phyloP scores from a whole-genome alignment of 108 stramenopile genomes.

The Discostella pseudostelligera region DNA sequence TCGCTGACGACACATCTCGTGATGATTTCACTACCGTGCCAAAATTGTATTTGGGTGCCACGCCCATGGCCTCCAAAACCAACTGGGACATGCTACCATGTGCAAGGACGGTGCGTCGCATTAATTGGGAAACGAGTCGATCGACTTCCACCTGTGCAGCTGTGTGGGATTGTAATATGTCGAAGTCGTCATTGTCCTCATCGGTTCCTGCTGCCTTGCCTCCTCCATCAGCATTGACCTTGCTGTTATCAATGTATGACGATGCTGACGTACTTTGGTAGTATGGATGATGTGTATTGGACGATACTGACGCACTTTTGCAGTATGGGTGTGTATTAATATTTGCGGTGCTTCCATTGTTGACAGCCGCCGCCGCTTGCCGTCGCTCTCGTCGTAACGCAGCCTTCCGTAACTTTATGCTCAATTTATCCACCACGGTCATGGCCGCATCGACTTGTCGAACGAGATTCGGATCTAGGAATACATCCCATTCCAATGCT shows the following conservation, averaged over 20 bases:
- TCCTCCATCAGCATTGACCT: background rate
- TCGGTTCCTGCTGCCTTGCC: background rate
- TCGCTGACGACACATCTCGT: conserved; percentile 1
- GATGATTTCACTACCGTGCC: conserved; percentile 36
- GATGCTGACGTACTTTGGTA: background rate
- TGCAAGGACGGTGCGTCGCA: conserved; percentile 49
- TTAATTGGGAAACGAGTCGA: conserved; percentile 36
- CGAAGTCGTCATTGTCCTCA: conserved; percentile 24
- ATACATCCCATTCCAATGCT: conserved; percentile 54
- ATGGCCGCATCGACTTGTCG: conserved; percentile 37
- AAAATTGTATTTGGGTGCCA: conserved; percentile 52
- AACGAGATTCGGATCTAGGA: conserved; percentile 53
- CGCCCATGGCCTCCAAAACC: conserved; percentile 48
- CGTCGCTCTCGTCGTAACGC: conserved; percentile 12
- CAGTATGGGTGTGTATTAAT: background rate
- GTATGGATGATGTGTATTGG: background rate
- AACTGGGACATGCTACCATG: conserved; percentile 58
- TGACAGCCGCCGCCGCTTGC: background rate
- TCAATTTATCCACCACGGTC: conserved; percentile 13
- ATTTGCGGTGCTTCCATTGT: background rate
- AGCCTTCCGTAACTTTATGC: conserved; percentile 13
- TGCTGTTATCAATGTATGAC: background rate
- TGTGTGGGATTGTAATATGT: conserved; percentile 33
- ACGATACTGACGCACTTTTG: background rate
- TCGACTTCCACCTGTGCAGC: conserved; percentile 52